A percentile compares a stretch with the other conserved stretches of the same genome.
Evolutionary conservation across 352 stramenopile species (phyloP).

Genomic region (Plasmopara viticola): DNA sequence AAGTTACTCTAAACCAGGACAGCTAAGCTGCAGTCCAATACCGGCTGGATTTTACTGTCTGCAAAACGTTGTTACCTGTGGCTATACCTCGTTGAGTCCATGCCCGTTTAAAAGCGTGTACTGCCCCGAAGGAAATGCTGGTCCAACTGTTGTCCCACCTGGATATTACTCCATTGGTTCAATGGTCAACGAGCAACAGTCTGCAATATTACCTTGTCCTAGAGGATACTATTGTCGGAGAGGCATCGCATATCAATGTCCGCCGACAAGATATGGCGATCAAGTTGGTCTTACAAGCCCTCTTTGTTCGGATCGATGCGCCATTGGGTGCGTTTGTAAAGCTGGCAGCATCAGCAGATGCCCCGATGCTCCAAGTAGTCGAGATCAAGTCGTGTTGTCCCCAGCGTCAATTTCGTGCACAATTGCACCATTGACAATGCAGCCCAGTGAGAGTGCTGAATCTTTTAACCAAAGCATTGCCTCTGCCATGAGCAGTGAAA

Average conservation of each 20-base stretch:
- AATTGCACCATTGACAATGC: constrained; percentile 21
- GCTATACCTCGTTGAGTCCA: constrained; percentile 29
- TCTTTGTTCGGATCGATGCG: constrained; percentile 42
- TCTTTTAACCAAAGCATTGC: constrained; percentile 9
- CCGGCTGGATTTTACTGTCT: constrained; percentile 44
- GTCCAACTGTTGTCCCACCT: constrained; percentile 27
- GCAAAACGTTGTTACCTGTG: constrained; percentile 19
- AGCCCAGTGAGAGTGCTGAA: constrained; percentile 16
- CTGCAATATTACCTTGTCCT: constrained; percentile 33
- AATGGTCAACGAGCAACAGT: constrained; percentile 21
- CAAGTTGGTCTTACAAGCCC: constrained; percentile 28
- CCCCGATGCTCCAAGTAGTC: constrained; percentile 19
- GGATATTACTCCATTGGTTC: constrained; percentile 44
- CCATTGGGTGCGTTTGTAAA: constrained; percentile 40
- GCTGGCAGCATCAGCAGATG: constrained; percentile 43
- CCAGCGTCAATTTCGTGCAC: constrained; percentile 29
- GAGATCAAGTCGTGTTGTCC: constrained; percentile 23
- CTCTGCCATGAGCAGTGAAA: constrained; percentile 1
- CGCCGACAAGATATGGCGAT: constrained; percentile 39
- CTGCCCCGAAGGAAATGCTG: constrained; percentile 37
- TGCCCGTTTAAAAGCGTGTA: constrained; percentile 39
- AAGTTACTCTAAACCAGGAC: constrained; percentile 45
- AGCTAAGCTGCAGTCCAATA: constrained; percentile 33
- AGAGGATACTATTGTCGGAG: constrained; percentile 44
- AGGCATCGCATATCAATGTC: constrained; percentile 32